phyloP scores from a whole-genome alignment of 2,329 filamentous ascomycete species.

The Neopestalotiopsis sp. region DNA sequence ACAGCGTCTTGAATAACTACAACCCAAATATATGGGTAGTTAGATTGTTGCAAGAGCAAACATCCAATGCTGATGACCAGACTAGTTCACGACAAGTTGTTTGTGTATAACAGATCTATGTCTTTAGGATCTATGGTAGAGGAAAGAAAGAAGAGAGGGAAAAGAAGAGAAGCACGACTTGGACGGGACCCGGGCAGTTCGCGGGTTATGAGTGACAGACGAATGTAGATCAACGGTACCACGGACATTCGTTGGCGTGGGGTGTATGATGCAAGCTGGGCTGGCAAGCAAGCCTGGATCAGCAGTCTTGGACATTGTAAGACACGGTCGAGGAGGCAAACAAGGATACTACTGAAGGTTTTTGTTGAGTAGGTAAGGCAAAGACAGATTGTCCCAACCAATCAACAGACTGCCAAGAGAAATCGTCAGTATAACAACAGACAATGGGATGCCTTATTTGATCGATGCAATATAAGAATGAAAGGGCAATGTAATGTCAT shows the following conservation, averaged over 20 bases:
- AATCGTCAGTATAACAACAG: not conserved
- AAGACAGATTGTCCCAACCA: not conserved
- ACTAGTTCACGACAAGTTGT: not conserved
- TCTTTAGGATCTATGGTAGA: not conserved
- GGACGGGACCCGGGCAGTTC: not conserved
- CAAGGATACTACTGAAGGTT: not conserved
- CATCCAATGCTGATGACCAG: slow-evolving; percentile 13
- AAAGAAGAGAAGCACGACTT: not conserved
- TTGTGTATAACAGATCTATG: not conserved
- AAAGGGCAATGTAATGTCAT: not conserved
- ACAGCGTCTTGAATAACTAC: slow-evolving; percentile 16
- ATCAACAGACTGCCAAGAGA: not conserved
- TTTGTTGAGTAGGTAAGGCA: not conserved
- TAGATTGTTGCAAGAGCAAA: slow-evolving; percentile 18
- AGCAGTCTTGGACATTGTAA: slow-evolving; percentile 10
- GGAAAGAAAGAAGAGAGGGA: not conserved
- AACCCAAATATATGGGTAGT: slow-evolving; percentile 9
- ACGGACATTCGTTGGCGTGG: slow-evolving; percentile 8
- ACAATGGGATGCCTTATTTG: too few relatives aligned
- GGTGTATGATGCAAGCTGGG: slow-evolving; percentile 2
- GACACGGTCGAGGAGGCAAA: slow-evolving; percentile 10
- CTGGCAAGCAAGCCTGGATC: slow-evolving; percentile 5
- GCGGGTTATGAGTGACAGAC: not conserved
- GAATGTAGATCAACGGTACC: slow-evolving; percentile 15
- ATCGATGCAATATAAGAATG: not conserved